Evolutionary conservation across 1,284 basidiomycete genomes (phyloP).

Genomic region (Meripilus lineatus): DNA sequence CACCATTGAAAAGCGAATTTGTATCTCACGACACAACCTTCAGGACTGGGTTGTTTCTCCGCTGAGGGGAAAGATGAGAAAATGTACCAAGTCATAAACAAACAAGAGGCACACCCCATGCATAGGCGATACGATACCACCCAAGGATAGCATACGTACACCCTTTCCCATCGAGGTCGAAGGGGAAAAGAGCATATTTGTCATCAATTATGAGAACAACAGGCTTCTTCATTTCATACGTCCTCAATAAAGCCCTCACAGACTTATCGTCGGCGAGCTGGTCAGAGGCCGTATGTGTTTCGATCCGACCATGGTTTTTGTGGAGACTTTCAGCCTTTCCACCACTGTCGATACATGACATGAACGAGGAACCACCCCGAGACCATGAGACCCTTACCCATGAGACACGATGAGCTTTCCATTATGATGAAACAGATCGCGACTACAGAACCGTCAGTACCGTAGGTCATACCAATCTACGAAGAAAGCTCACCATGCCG

Average conservation of each 20-base stretch:
- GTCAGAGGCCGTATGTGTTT: conserved; percentile 44
- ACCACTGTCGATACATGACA: conserved; percentile 27
- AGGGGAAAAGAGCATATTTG: conserved; percentile 67
- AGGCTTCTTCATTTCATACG: conserved; percentile 44
- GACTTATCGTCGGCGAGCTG: conserved; percentile 64
- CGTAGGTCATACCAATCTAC: conserved; percentile 5
- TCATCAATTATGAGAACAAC: conserved; percentile 67
- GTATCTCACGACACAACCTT: conserved; percentile 54
- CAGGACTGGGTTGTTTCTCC: conserved; percentile 51
- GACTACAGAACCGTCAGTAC: conserved; percentile 35
- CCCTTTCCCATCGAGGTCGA: conserved; percentile 45
- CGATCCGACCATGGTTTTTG: conserved; percentile 31
- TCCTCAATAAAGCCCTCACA: conserved; percentile 60
- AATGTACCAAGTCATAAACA: no score
- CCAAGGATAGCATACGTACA: conserved; percentile 70
- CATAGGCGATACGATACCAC: conserved; percentile 63
- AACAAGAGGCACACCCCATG: conserved; percentile 57
- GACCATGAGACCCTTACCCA: conserved; percentile 43
- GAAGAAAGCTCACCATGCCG: conserved; percentile 46
- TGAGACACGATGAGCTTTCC: conserved; percentile 75
- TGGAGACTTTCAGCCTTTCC: conserved; percentile 60
- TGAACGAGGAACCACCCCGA: not conserved
- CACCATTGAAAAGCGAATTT: conserved; percentile 83
- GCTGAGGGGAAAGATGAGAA: conserved; percentile 34
- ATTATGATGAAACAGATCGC: conserved; percentile 56